Conservation (phyloP, 164 flowering plant genomes). For the Sedum album region DNA sequence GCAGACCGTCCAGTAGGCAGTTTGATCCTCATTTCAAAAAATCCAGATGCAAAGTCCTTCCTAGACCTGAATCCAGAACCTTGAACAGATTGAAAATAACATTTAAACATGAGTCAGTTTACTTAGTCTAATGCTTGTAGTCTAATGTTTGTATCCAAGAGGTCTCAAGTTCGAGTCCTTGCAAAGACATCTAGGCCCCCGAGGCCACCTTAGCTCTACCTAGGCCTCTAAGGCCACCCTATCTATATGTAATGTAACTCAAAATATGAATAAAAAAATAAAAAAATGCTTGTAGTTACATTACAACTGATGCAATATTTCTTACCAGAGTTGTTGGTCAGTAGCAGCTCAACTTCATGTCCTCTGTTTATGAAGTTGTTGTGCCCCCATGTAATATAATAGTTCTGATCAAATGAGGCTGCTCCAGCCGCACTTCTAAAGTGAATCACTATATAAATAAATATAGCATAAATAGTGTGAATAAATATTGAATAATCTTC, state of each 20-base stretch:
- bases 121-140: too few relatives aligned
- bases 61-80: constrained; percentile 59
- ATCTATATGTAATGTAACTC: not conserved
- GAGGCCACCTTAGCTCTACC: too few relatives aligned
- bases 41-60: constrained; percentile 39
- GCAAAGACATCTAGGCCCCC: too few relatives aligned
- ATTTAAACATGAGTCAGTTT: not conserved
- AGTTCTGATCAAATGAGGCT: not conserved
- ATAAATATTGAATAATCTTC: not conserved
- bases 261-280: not conserved
- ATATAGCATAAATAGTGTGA: not conserved
- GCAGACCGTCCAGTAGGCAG: constrained; percentile 36
- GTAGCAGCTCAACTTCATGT: not conserved
- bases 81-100: constrained; percentile 9
- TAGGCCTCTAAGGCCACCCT: too few relatives aligned
- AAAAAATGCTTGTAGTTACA: too few relatives aligned
- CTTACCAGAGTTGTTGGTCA: not conserved
- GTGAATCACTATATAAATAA: not conserved
- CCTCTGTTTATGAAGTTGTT: not conserved
- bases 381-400: not conserved
- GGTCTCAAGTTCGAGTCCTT: too few relatives aligned
- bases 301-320: not conserved
- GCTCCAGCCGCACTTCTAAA: not conserved
- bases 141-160: too few relatives aligned
- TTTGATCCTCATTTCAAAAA: constrained; percentile 42